Evolutionary conservation across 345 rosid species (phyloP), one percentile per base, ranked within the genome.

Genomic region (Luvunga scandens): DNA sequence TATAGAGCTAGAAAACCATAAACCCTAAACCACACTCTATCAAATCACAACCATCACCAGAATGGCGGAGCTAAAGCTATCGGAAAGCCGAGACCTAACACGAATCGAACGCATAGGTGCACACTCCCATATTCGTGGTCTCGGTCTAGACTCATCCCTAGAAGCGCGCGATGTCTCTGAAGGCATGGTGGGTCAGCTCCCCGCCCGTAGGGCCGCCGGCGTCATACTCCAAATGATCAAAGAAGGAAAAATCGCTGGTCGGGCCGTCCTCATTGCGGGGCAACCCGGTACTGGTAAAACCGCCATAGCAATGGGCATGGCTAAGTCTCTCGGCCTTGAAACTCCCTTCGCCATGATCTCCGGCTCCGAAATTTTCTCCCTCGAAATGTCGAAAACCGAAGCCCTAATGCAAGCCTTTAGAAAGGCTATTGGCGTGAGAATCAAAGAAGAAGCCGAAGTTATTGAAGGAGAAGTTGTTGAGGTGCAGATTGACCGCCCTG

Each of bases 251-350:
- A 94, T 94, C 24, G 97, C 98, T 0, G 99, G 98, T 4, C 90
- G 97, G 19, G 98, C 97, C 2, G 91, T 95, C 59, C 92, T 95
- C 21, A 84, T 94, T 0, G 99, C 97, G 4, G 99, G 98, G 0
- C 99, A 95, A n/a, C 97, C 99, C 0, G 99, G 99, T 19, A 95
- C 98, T 0, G 98, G 99, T 7, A 95, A 95, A 75, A 95, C 98
- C 0, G 99, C 99, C 22, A 95, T 94, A 31, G 99, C 99, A 0
- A 95, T 95, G 97, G 99, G 99, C 18, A 91, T 95, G 95, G 99
- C 99, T 21, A 95, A 94, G 79, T 95, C 99, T 5, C 90, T 95
- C 0, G 99, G 99, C 18, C 87, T 88, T 24, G 99, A 95, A 76
- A 95, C 99, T 30, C 99, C 99, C 30, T 95, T 95, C 56, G 92